Conservation (phyloP, 352 stramenopile genomes). For the Phytophthora hybrid region DNA sequence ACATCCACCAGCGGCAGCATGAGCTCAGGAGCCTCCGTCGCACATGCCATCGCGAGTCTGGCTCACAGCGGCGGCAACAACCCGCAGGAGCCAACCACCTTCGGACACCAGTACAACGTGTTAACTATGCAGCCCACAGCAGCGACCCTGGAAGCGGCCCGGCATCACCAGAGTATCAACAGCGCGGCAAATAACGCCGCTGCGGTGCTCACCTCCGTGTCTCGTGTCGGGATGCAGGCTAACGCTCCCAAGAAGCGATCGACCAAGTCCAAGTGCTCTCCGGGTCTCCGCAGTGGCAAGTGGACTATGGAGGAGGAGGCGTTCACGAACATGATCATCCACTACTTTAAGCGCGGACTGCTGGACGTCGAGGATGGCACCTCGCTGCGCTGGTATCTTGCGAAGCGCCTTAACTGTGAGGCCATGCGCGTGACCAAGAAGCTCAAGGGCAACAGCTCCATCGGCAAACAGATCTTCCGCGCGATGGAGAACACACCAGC, state of each 20-base stretch:
- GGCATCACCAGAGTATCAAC: slow-evolving; percentile 30
- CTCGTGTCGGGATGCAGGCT: slow-evolving; percentile 9
- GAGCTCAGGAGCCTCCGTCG: slow-evolving; percentile 39
- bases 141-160: slow-evolving; percentile 16
- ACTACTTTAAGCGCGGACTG: slow-evolving; percentile 86
- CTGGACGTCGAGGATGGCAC: slow-evolving; percentile 86
- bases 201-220: slow-evolving; percentile 34
- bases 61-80: slow-evolving; percentile 27
- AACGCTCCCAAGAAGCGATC: slow-evolving; percentile 70
- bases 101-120: slow-evolving; percentile 16
- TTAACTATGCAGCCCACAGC: slow-evolving; percentile 22
- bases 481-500: slow-evolving; percentile 71
- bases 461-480: slow-evolving; percentile 91
- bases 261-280: slow-evolving; percentile 88
- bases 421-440: slow-evolving; percentile 92
- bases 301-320: slow-evolving; percentile 86
- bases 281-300: slow-evolving; percentile 84
- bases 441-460: slow-evolving; percentile 89
- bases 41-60: slow-evolving; percentile 43
- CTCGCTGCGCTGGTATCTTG: slow-evolving; percentile 86
- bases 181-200: slow-evolving; percentile 36
- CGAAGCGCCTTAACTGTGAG: slow-evolving; percentile 87
- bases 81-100: slow-evolving; percentile 20
- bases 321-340: slow-evolving; percentile 87
- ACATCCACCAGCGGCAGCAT: slow-evolving; percentile 27